phyloP scores from a whole-genome alignment of 2,329 filamentous ascomycete genomes.

The Fusarium udum region DNA sequence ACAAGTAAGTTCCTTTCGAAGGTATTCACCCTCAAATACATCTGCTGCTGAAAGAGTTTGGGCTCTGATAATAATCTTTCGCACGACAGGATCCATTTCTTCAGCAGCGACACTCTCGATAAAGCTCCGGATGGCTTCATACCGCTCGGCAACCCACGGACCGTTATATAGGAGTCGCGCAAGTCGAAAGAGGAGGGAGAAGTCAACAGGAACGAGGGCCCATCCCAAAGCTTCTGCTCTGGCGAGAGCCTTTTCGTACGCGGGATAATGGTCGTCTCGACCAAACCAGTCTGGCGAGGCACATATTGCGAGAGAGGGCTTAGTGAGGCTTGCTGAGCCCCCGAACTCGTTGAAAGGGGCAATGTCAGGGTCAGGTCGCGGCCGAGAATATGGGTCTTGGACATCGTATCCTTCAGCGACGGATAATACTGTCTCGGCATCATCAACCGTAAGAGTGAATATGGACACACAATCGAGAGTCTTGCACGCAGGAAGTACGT shows the following conservation, averaged over 20 bases:
- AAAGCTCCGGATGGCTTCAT: conserved; percentile 60
- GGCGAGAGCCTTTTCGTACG: conserved; percentile 54
- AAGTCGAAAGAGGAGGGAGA: conserved; percentile 60
- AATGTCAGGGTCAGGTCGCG: conserved; percentile 30
- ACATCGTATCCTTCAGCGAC: conserved; percentile 58
- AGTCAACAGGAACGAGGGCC: conserved; percentile 55
- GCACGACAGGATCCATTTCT: conserved; percentile 50
- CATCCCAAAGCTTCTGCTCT: conserved; percentile 53
- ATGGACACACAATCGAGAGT: conserved; percentile 67
- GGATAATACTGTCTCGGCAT: conserved; percentile 61
- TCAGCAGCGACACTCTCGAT: conserved; percentile 47
- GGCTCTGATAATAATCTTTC: conserved; percentile 51
- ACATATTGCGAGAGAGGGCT: conserved; percentile 53
- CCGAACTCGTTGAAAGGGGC: conserved; percentile 45
- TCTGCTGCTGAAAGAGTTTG: conserved; percentile 56
- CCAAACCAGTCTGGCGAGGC: conserved; percentile 51
- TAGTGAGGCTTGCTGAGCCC: conserved; percentile 13
- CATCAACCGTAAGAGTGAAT: conserved; percentile 58
- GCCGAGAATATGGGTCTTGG: conserved; percentile 62
- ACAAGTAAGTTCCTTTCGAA: conserved; percentile 51
- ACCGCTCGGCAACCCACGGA: conserved; percentile 66
- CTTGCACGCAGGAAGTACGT: conserved; percentile 64
- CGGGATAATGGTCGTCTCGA: conserved; percentile 49
- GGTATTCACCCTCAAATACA: conserved; percentile 54
- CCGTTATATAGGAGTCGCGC: conserved; percentile 66